phyloP scores from a whole-genome alignment of 495 filamentous ascomycete species.

The Elasticomyces elasticus region DNA sequence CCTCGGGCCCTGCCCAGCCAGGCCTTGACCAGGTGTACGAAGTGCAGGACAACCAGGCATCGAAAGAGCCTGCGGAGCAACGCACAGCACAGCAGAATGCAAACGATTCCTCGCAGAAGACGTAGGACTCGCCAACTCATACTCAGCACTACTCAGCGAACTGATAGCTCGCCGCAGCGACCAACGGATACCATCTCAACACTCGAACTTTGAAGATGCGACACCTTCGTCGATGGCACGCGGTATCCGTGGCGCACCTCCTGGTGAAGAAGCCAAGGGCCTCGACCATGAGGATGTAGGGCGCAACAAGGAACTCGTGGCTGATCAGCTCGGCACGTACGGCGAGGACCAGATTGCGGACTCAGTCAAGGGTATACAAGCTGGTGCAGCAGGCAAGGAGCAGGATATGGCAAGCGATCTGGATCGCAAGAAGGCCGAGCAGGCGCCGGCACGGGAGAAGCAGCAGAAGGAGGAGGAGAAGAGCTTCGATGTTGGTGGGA shows the following conservation, averaged over 20 bases:
- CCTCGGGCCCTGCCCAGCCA: constrained; percentile 30
- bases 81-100: constrained; percentile 19
- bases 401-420: constrained; percentile 31
- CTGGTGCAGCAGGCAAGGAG: constrained; percentile 18
- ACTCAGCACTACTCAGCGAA: not conserved
- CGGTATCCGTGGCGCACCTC: constrained; percentile 28
- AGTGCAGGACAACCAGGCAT: constrained; percentile 31
- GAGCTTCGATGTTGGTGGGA: constrained; percentile 28
- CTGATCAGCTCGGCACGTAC: constrained; percentile 30
- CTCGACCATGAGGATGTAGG: constrained; percentile 29
- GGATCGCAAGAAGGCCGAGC: constrained; percentile 38
- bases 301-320: constrained; percentile 31
- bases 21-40: constrained; percentile 27
- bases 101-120: not conserved
- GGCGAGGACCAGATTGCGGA: constrained; percentile 33
- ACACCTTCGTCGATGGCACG: constrained; percentile 24
- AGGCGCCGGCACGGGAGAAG: constrained; percentile 26
- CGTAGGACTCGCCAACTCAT: not conserved
- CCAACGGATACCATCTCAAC: constrained; percentile 25
- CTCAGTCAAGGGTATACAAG: constrained; percentile 22
- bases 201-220: constrained; percentile 19
- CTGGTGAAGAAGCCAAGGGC: constrained; percentile 29
- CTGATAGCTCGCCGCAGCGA: constrained; percentile 17
- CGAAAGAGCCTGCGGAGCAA: constrained; percentile 29
- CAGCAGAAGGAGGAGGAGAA: constrained; percentile 26